A percentile compares a stretch with the other conserved stretches of the same genome.
phyloP scores from a whole-genome alignment of 2,329 filamentous ascomycete species.

The Alternaria panax region DNA sequence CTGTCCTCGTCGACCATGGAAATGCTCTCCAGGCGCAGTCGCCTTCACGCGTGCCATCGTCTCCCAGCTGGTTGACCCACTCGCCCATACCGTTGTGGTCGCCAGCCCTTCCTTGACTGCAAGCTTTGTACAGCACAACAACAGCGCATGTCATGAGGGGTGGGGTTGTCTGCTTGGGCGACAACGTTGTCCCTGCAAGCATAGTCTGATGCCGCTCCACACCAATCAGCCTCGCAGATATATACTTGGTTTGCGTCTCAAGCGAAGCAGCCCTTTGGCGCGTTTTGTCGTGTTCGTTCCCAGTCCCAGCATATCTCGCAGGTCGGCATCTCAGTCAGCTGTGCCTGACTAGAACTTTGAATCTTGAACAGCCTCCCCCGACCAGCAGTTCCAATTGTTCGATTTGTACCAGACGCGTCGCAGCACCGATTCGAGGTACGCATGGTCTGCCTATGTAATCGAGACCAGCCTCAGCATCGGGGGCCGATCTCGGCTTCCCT shows the following conservation, averaged over 20 bases:
- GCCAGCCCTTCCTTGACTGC: constrained; percentile 2
- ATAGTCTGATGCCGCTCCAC: background rate
- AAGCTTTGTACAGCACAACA: constrained; percentile 13
- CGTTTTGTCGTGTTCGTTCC: background rate
- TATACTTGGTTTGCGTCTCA: background rate
- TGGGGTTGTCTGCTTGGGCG: constrained; percentile 3
- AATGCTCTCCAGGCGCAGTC: background rate
- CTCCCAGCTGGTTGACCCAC: constrained; percentile 9
- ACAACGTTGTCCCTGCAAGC: background rate
- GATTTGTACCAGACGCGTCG: background rate
- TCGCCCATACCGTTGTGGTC: constrained; percentile 2
- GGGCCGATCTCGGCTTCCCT: constrained; percentile 21
- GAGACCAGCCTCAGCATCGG: constrained; percentile 9
- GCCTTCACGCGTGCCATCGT: background rate
- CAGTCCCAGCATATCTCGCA: background rate
- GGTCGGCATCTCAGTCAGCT: background rate
- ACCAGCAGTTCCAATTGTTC: background rate
- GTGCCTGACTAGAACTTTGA: background rate
- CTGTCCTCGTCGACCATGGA: background rate
- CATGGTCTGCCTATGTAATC: background rate
- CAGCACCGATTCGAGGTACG: background rate
- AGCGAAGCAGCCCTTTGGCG: background rate
- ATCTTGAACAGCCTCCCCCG: background rate
- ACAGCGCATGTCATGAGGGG: constrained; percentile 11
- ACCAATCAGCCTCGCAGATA: background rate